These are phyloP conservation scores for Penicillium pulvis DNA, from an alignment of 495 filamentous ascomycete species.

Conservation along the genomic window DNA sequence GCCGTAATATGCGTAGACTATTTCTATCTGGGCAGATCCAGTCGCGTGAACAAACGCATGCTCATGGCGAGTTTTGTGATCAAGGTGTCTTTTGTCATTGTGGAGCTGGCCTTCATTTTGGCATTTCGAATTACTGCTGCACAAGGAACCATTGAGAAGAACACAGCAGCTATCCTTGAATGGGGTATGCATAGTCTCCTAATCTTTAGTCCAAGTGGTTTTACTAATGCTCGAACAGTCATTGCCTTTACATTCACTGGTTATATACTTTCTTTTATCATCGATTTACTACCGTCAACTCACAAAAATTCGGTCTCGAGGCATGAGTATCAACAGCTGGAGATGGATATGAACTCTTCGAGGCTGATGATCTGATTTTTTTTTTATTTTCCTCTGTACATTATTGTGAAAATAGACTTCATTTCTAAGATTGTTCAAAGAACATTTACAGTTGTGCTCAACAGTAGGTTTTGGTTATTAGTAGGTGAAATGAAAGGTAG, in stretches of 20 bases:
- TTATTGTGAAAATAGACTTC: slow-evolving; percentile 1
- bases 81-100: slow-evolving; percentile 25
- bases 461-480: no score
- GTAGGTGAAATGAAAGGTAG: background rate
- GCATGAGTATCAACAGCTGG: slow-evolving; percentile 22
- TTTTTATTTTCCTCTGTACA: background rate
- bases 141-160: slow-evolving; percentile 13
- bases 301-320: slow-evolving; percentile 8
- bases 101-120: slow-evolving; percentile 23
- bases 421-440: background rate
- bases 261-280: slow-evolving; percentile 24
- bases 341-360: slow-evolving; percentile 15
- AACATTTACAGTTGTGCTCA: no score
- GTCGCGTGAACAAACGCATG: slow-evolving; percentile 17
- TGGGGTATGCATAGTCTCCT: slow-evolving; percentile 13
- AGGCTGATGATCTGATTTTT: background rate
- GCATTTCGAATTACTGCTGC: slow-evolving; percentile 20
- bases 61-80: slow-evolving; percentile 23
- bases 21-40: slow-evolving; percentile 16
- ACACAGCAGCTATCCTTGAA: slow-evolving; percentile 24
- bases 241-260: slow-evolving; percentile 27
- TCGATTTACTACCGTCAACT: slow-evolving; percentile 17
- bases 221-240: slow-evolving; percentile 6
- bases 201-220: background rate
- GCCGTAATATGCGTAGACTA: slow-evolving; percentile 23